A percentile compares a stretch with the other conserved stretches of the same genome.
These are phyloP conservation scores for Fusarium udum DNA, from an alignment of 2,329 filamentous ascomycete genomes.

Conservation along the genomic window DNA sequence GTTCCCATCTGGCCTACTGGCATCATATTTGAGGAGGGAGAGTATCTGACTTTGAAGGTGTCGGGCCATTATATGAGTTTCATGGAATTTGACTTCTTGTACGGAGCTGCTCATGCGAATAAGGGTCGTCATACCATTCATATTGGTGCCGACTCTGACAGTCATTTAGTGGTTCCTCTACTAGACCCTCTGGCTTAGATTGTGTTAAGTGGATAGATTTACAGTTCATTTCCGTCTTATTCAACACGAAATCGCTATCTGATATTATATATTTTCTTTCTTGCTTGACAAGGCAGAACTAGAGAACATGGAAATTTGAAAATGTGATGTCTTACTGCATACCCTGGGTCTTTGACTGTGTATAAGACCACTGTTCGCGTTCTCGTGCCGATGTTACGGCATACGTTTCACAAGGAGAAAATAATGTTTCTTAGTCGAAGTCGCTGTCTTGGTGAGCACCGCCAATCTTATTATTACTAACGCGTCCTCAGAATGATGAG, in stretches of 20 bases:
- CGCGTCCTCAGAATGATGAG: too few species aligned
- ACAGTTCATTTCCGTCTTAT: background rate
- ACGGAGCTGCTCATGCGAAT: background rate
- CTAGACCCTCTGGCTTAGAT: background rate
- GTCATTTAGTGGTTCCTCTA: background rate
- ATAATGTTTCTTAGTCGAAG: background rate
- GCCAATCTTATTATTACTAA: accelerated
- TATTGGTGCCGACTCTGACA: background rate
- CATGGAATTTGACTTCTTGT: background rate
- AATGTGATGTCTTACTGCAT: accelerated
- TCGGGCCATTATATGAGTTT: background rate
- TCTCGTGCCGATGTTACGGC: accelerated
- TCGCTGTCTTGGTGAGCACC: accelerated
- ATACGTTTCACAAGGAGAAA: accelerated
- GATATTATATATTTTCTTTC: accelerated
- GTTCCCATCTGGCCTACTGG: background rate
- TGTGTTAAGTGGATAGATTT: accelerated
- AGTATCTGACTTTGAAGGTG: background rate
- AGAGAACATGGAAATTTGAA: accelerated
- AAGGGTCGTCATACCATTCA: background rate
- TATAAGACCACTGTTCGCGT: too few species aligned
- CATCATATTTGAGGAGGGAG: background rate
- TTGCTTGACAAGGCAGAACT: background rate
- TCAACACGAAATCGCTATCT: accelerated
- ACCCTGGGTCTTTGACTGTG: too few species aligned